phyloP scores from a whole-genome alignment of 2,329 filamentous ascomycete species.

The Cyanodermella asteris region DNA sequence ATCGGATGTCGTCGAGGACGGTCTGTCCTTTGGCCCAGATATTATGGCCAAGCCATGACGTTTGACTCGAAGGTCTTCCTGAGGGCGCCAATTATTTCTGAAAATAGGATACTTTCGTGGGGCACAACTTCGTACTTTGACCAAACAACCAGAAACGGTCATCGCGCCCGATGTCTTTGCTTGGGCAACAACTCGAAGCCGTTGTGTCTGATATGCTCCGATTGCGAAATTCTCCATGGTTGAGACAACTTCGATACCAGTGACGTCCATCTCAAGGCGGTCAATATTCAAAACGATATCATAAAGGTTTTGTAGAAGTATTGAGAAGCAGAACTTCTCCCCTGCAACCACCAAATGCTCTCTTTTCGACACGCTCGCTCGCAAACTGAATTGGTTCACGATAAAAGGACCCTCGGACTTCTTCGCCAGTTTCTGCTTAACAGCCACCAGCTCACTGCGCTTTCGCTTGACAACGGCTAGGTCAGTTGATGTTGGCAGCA shows the following conservation, averaged over 20 bases:
- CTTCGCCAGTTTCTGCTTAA: constrained; percentile 17
- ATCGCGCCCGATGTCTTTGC: constrained; percentile 46
- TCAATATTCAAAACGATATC: constrained; percentile 86
- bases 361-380: constrained; percentile 29
- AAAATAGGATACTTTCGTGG: constrained; percentile 74
- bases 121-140: constrained; percentile 63
- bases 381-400: constrained; percentile 78
- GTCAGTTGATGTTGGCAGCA: constrained; percentile 46
- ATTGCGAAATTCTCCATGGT: constrained; percentile 43
- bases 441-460: constrained; percentile 27
- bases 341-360: constrained; percentile 56
- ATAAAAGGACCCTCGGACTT: constrained; percentile 57
- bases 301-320: constrained; percentile 83
- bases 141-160: constrained; percentile 53
- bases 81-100: constrained; percentile 49
- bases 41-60: constrained; percentile 41
- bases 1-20: constrained; percentile 3
- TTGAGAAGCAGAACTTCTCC: constrained; percentile 54
- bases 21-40: too few species aligned
- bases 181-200: constrained; percentile 47
- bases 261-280: constrained; percentile 49
- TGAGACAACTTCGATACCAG: constrained; percentile 51
- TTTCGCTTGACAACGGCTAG: constrained; percentile 36
- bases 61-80: constrained; percentile 53
- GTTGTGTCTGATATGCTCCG: constrained; percentile 64